These are phyloP conservation scores for Chalciporus sp. DNA, from an alignment of 1,284 basidiomycete species.

Conservation along the genomic window DNA sequence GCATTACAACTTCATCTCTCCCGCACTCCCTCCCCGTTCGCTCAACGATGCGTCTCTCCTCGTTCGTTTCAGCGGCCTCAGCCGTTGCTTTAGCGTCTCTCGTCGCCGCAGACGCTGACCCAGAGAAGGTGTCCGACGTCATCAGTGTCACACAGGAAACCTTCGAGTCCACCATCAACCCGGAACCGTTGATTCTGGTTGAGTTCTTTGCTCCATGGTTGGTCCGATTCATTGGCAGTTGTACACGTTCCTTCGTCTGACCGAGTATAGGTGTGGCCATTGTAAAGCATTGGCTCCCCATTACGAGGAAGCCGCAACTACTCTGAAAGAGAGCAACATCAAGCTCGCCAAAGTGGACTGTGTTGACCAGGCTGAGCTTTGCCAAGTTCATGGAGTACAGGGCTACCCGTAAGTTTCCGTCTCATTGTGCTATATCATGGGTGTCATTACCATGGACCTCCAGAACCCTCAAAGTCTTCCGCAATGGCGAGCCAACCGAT, in stretches of 20 bases:
- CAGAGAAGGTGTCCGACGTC: conserved; percentile 75
- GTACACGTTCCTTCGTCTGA: neutral
- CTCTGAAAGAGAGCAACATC: conserved; percentile 87
- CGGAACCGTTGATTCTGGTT: conserved; percentile 83
- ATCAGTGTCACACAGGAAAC: conserved; percentile 69
- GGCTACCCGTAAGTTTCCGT: conserved; percentile 83
- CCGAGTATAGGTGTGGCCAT: conserved; percentile 73
- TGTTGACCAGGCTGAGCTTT: conserved; percentile 86
- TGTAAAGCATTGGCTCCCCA: conserved; percentile 92
- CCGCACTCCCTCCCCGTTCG: conserved; percentile 7
- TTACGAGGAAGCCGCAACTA: conserved; percentile 95
- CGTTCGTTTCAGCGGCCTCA: conserved; percentile 51
- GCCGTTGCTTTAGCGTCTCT: conserved; percentile 57
- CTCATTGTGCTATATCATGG: neutral
- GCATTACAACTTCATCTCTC: neutral
- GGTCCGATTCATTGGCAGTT: conserved; percentile 14
- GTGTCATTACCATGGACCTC: neutral
- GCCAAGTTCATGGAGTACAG: conserved; percentile 80
- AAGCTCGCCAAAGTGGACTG: conserved; percentile 97
- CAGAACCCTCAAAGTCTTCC: conserved; percentile 90
- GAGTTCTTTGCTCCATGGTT: conserved; percentile 97
- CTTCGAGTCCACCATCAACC: conserved; percentile 73
- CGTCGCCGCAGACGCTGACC: conserved; percentile 58
- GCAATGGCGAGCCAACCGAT: conserved; percentile 75
- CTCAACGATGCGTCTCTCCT: conserved; percentile 64